These are phyloP conservation scores for Zoysia matrella DNA, from an alignment of 202 grass and related monocot species.

Conservation along the genomic window DNA sequence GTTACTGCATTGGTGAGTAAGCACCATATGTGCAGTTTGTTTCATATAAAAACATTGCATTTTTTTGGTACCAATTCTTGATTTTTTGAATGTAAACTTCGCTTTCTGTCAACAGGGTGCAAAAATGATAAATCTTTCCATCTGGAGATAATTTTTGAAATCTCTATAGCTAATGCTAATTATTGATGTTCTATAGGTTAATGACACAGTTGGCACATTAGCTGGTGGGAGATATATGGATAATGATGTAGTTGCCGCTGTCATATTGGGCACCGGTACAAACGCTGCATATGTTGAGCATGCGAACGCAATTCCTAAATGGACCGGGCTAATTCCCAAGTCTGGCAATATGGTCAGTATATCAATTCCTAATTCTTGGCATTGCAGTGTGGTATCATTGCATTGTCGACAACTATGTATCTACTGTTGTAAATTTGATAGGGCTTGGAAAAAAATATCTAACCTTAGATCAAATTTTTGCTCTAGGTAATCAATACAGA, in stretches of 20 bases:
- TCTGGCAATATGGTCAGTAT: constrained; percentile 71
- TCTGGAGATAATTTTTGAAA: background rate
- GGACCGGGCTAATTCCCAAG: constrained; percentile 51
- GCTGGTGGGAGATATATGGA: too few species aligned
- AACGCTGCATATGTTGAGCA: constrained; percentile 64
- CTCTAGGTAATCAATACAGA: constrained; percentile 87
- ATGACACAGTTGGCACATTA: constrained; percentile 41
- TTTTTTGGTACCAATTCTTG: background rate
- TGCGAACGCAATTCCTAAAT: constrained; percentile 69
- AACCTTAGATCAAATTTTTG: constrained; percentile 15
- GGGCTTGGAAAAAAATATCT: background rate
- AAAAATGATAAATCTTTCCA: too few species aligned
- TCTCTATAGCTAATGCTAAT: background rate
- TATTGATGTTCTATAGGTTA: constrained; percentile 60
- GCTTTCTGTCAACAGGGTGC: background rate
- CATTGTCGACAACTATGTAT: background rate
- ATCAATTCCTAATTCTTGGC: constrained; percentile 14
- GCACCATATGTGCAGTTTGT: background rate
- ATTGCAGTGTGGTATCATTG: background rate
- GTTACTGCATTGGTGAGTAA: constrained; percentile 62
- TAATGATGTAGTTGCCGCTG: too few species aligned
- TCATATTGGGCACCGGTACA: too few species aligned
- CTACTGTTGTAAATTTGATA: background rate
- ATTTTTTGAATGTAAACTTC: too few species aligned
- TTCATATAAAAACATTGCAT: background rate